These are phyloP conservation scores for Botrytis fabae DNA, from an alignment of 2,329 filamentous ascomycete genomes.

Conservation along the genomic window DNA sequence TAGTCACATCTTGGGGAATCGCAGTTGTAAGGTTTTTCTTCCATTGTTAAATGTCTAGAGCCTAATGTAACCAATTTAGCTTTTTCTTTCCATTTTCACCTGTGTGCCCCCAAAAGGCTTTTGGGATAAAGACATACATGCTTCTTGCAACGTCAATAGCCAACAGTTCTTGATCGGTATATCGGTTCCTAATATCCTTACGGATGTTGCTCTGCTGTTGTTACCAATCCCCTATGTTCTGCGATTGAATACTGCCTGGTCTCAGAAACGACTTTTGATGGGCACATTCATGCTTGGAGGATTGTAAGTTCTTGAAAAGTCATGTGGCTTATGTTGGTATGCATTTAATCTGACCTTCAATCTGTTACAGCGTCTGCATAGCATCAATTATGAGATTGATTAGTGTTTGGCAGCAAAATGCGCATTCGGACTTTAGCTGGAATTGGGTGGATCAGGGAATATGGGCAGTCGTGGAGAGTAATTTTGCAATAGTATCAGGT, in stretches of 20 bases:
- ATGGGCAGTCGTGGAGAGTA: not conserved
- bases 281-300: not conserved
- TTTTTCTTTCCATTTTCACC: not conserved
- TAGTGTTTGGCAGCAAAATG: not conserved
- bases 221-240: not conserved
- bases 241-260: not conserved
- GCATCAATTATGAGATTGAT: not conserved
- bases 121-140: not conserved
- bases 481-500: not conserved
- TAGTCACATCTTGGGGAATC: not conserved
- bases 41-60: not conserved
- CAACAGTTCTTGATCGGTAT: not conserved
- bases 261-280: not conserved
- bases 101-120: not conserved
- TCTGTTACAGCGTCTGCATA: not conserved
- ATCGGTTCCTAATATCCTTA: not conserved
- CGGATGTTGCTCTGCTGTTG: not conserved
- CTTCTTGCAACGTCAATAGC: conserved; percentile 1
- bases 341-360: not conserved
- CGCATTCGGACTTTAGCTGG: not conserved
- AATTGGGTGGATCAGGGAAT: not conserved
- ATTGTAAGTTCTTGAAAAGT: not conserved
- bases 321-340: not conserved
- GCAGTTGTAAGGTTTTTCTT: not conserved
- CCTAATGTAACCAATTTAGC: not conserved